Conservation (phyloP, 345 rosid genomes). For the Corymbia maculata region DNA sequence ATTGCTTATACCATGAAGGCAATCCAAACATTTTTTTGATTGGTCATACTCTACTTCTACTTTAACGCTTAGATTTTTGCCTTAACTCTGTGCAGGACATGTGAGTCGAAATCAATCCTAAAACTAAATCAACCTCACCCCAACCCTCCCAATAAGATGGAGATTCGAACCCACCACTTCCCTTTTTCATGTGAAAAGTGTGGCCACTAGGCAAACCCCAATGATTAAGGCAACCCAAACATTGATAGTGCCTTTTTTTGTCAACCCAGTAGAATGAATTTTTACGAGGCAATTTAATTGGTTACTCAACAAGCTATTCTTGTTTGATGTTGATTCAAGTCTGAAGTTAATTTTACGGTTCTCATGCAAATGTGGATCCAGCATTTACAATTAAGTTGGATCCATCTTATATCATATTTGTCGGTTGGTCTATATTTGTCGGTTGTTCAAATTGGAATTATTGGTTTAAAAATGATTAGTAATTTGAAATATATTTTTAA, state of each 20-base stretch:
- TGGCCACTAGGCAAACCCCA: no score
- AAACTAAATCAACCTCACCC: no score
- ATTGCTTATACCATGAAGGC: background rate
- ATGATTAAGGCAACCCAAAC: background rate
- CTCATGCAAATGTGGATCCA: background rate
- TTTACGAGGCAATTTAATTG: background rate
- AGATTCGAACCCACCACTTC: no score
- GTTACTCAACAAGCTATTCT: background rate
- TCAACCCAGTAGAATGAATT: background rate
- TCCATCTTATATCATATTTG: background rate
- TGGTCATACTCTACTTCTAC: no score
- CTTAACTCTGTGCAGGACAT: no score
- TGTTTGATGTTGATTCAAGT: background rate
- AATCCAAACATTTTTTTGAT: background rate
- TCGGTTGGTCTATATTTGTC: background rate
- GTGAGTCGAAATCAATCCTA: no score
- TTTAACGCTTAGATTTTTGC: no score
- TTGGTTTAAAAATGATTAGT: background rate
- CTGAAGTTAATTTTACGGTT: background rate
- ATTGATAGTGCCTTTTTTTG: background rate
- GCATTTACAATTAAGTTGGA: background rate
- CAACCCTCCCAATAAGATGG: no score
- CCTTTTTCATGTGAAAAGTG: no score
- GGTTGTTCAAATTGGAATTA: background rate
- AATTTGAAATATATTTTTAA: no score